phyloP scores from a whole-genome alignment of 1,284 basidiomycete genomes.

The Austroboletus niveus region DNA sequence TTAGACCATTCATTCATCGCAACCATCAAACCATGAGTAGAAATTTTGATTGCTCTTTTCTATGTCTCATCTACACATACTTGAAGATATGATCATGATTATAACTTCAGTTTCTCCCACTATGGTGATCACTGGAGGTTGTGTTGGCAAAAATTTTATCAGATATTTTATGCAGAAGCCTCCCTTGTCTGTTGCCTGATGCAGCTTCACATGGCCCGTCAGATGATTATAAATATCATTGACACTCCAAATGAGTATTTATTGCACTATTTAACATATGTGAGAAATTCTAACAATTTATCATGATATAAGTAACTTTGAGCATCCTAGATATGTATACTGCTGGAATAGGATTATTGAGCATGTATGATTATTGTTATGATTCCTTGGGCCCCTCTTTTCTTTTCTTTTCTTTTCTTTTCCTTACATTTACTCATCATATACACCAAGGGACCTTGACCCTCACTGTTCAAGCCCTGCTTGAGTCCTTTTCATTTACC shows the following conservation, averaged over 20 bases:
- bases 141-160: not conserved
- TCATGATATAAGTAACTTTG: not conserved
- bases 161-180: not conserved
- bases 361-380: too few species aligned
- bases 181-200: constrained; percentile 4
- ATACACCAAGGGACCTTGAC: too few species aligned
- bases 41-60: not conserved
- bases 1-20: constrained; percentile 6
- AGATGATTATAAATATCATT: constrained; percentile 6
- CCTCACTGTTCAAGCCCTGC: too few species aligned
- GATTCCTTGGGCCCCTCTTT: too few species aligned
- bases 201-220: constrained; percentile 6
- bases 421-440: too few species aligned
- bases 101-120: not conserved
- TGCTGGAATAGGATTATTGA: constrained; percentile 10
- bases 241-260: constrained; percentile 6
- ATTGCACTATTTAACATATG: constrained; percentile 3
- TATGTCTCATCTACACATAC: not conserved
- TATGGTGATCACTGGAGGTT: constrained; percentile 4
- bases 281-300: not conserved
- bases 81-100: constrained; percentile 2
- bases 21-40: constrained; percentile 6
- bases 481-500: too few species aligned
- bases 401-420: too few species aligned
- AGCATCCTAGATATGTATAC: constrained; percentile 7